Evolutionary conservation across 495 filamentous ascomycete species (phyloP), one percentile per base, ranked within the genome.

Genomic region (Chaetomidium leptoderma): DNA sequence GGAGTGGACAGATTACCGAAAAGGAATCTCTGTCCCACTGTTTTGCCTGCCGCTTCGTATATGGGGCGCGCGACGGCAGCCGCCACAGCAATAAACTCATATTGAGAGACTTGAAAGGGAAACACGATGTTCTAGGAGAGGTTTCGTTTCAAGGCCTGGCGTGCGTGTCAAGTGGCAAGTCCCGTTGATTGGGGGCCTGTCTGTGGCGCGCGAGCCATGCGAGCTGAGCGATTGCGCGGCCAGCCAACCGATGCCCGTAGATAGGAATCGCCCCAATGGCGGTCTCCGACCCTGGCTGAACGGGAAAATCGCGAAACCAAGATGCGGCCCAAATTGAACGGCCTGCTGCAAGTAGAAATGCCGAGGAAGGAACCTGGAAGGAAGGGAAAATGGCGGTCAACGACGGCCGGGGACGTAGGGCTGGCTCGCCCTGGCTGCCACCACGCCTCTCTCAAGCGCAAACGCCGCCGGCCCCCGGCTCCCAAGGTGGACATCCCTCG

Each of bases 251-350:
- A n/a, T 44, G n/a, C 6, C 45, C 53, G 39, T 30, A 29, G 60
- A 55, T 53, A 36, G 54, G 47, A 60, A 23, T 67, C 62, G 67
- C 67, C 64, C 49, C 67, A 65, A 62, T 46, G 62, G 67, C 67
- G 67, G 64, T 65, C 58, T 43, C 55, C 9, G 8, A 35, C 14
- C 24, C 23, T 0, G 9, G 36, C 37, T 33, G 45, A 13, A n/a
- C 19, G 11, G 40, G 13, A 16, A 8, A 13, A 43, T 29, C 26
- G 17, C 7, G 17, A 26, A 49, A 26, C 21, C 17, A 23, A n/a
- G 48, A 43, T 10, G 42, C 23, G 26, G 42, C 42, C 2, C 11
- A 26, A 26, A 24, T 19, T 24, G n/a, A 17, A 42, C 39, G n/a
- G 21, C 9, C 14, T 24, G 19, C 24, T 21, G 24, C 40, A 21